Evolutionary conservation across 352 stramenopile species (phyloP).

Genomic region (Phytophthora fragariae): DNA sequence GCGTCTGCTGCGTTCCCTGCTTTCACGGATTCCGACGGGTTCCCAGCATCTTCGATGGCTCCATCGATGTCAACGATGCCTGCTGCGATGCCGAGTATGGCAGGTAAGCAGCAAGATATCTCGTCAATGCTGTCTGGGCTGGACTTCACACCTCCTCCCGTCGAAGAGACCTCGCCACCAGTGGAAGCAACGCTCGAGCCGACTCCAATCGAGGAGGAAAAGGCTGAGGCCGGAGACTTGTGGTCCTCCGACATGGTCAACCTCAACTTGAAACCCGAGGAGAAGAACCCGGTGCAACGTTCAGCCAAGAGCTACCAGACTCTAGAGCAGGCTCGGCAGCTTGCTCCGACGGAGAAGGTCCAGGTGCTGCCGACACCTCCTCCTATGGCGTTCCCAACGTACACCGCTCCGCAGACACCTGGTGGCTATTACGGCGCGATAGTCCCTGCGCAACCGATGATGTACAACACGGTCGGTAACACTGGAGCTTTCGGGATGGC

Average conservation of each 20-base stretch:
- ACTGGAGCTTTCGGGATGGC: constrained; percentile 36
- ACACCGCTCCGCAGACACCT: constrained; percentile 24
- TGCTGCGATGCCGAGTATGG: constrained; percentile 2
- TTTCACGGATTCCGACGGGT: constrained; percentile 38
- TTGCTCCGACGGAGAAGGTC: constrained; percentile 70
- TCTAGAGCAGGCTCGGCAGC: constrained; percentile 72
- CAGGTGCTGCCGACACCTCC: constrained; percentile 59
- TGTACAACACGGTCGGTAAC: constrained; percentile 45
- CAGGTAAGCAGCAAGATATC: constrained; percentile 55
- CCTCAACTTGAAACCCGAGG: constrained; percentile 68
- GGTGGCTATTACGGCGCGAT: constrained; percentile 40
- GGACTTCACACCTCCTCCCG: constrained; percentile 65
- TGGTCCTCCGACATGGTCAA: constrained; percentile 83
- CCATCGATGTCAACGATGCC: constrained; percentile 19
- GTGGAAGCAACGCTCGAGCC: constrained; percentile 27
- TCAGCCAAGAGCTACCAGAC: constrained; percentile 69
- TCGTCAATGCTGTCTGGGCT: constrained; percentile 80
- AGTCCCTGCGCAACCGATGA: constrained; percentile 42
- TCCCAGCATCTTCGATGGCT: constrained; percentile 18
- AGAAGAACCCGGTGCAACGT: constrained; percentile 59
- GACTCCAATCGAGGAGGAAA: constrained; percentile 37
- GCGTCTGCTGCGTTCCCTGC: constrained; percentile 28
- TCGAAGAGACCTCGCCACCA: constrained; percentile 36
- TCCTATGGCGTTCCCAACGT: constrained; percentile 36
- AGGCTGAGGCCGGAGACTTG: constrained; percentile 49